A percentile compares a stretch with the other conserved stretches of the same genome.
Conservation (phyloP, 805 yeast species). For the Phaffomyces thermotolerans region DNA sequence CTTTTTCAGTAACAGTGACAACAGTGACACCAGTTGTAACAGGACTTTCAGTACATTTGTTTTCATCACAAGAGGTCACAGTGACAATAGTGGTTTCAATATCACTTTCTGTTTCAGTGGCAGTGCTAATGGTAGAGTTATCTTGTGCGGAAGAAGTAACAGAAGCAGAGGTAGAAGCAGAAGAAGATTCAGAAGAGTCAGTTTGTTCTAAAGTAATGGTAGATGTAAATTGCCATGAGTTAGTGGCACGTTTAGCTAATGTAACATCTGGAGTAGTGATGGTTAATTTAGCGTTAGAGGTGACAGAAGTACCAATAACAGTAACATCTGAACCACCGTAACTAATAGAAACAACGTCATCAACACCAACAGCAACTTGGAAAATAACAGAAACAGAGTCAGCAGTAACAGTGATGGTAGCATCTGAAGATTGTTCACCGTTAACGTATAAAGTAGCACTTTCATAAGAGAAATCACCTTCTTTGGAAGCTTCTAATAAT, state of each 20-base stretch:
- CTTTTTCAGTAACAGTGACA: neutral
- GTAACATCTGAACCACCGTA: neutral
- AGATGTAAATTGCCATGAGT: neutral
- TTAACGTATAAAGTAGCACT: slow-evolving; percentile 3
- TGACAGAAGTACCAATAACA: neutral
- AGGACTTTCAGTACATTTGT: neutral
- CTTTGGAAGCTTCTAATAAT: neutral
- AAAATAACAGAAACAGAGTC: neutral
- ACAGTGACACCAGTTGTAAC: slow-evolving; percentile 1
- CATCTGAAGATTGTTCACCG: slow-evolving; percentile 4
- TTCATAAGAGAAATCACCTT: neutral
- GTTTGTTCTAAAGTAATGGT: neutral
- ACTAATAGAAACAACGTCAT: slow-evolving; percentile 4
- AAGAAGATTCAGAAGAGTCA: too few relatives aligned
- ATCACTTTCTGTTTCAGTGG: neutral
- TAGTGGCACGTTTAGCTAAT: neutral
- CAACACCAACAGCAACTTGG: slow-evolving; percentile 9
- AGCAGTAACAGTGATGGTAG: neutral
- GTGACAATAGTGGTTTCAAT: neutral
- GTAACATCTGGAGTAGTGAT: neutral
- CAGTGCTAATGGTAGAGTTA: neutral
- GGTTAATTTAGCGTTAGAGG: neutral
- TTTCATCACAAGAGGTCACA: neutral
- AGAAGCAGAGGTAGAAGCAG: too few relatives aligned
- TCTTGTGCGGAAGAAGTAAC: neutral